Base-by-base conservation (phyloP, 1,284 basidiomycete genomes). In the Exobasidium cylindrosporum region DNA sequence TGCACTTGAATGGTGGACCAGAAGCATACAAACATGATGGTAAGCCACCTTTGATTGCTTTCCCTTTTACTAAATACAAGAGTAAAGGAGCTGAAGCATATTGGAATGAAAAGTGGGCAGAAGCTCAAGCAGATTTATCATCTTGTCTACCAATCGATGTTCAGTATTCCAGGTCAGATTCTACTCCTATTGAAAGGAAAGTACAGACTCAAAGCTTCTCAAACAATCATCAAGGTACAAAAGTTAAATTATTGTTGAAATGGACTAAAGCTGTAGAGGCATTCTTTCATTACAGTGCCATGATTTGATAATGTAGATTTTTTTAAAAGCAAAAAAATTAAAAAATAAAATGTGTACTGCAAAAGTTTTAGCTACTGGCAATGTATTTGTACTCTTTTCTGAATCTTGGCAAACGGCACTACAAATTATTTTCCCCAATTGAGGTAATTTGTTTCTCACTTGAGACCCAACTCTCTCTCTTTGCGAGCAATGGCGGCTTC, bases 271-370 rank as follows among this genome's bases (percentile, higher is more conserved):
- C 47, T 7, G 21, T 50, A 2, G 47, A 50, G 17, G 47, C 47
- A 24, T 50, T 50, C 47, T 50, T 50, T 28, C 47, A 28, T 5
- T 50, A 50, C 26, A 28, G 21, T 14, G 47, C 47, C 17, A 50
- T 50, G 47, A 28, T 50, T 50, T 50, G 21, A 50, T 50, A 17
- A 23, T 45, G 10, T 10, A 10, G 35, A 43, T 43, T 43, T 43
- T 43, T 43, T 10, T 10, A 10, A 43, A n/a, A 43, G 35, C 10
- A 43, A 43, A 43, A 43, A 40, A 40, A 40, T 7, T 17, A 40
- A 17, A 40, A 17, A 40, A 17, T 40, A 40, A 40, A 17, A 40
- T 10, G 35, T 40, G 17, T 17, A 40, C 35, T 10, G n/a, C n/a
- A n/a, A n/a, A n/a, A n/a, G n/a, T n/a, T n/a, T n/a, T n/a, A n/a